Conservation (phyloP, 805 yeast genomes). For the Candida vaughaniae region DNA sequence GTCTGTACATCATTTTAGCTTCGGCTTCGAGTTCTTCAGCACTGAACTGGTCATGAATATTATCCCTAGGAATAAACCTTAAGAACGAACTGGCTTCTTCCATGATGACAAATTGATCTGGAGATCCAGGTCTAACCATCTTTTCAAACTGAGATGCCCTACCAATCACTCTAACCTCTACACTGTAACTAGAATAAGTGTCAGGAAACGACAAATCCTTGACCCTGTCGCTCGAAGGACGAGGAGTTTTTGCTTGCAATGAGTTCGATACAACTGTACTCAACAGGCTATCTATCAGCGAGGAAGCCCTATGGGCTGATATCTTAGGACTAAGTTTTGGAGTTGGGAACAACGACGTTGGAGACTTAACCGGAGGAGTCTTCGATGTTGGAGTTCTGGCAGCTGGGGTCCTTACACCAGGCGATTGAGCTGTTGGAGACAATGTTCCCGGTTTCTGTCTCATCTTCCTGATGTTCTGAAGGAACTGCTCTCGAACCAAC, state of each 20-base stretch:
- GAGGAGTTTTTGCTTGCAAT: not conserved
- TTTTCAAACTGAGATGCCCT: conserved; percentile 31
- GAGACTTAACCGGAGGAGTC: not conserved
- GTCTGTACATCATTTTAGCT: conserved; percentile 28
- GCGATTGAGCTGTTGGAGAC: conserved; percentile 12
- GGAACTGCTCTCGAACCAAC: conserved; percentile 26
- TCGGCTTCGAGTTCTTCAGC: conserved; percentile 24
- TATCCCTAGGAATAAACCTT: conserved; percentile 25
- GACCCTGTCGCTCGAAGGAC: conserved; percentile 7
- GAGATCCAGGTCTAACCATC: conserved; percentile 11
- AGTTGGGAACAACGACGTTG: not conserved
- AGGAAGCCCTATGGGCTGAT: conserved; percentile 4
- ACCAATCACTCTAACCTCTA: conserved; percentile 39
- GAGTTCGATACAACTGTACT: not conserved
- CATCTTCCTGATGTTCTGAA: conserved; percentile 21
- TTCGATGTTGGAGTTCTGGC: not conserved
- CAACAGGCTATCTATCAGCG: not conserved
- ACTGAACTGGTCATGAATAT: conserved; percentile 22
- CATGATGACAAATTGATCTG: conserved; percentile 32
- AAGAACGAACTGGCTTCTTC: conserved; percentile 28
- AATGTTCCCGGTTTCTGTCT: conserved; percentile 22
- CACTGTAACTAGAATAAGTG: conserved; percentile 33
- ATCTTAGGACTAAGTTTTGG: conserved; percentile 1
- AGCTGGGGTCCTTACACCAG: not conserved
- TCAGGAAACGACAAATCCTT: conserved; percentile 34